phyloP scores from a whole-genome alignment of 1,284 basidiomycete genomes.

The Ustilago cynodontis region DNA sequence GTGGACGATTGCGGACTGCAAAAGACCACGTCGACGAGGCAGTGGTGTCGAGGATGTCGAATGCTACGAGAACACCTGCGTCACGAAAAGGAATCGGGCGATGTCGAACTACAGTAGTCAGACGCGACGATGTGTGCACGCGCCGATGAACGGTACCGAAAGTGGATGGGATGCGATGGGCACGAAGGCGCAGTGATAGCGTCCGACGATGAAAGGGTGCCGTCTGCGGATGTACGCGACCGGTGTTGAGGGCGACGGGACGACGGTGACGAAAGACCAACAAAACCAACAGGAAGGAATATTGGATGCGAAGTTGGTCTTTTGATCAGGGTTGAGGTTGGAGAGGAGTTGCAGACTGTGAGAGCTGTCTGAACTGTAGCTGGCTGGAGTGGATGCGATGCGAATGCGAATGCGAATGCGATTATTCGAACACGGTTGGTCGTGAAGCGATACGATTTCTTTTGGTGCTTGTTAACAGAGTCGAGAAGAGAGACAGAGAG shows the following conservation, averaged over 20 bases:
- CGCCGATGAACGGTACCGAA: conserved; percentile 19
- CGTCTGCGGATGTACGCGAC: conserved; percentile 3
- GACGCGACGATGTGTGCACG: conserved; percentile 25
- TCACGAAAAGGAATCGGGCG: not conserved
- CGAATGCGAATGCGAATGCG: no score
- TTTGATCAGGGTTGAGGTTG: conserved; percentile 27
- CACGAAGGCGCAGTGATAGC: conserved; percentile 1
- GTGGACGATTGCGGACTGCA: not conserved
- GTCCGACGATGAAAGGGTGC: not conserved
- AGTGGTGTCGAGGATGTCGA: not conserved
- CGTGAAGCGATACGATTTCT: conserved; percentile 1
- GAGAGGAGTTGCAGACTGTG: conserved; percentile 4
- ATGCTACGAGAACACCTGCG: not conserved
- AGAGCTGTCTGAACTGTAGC: not conserved
- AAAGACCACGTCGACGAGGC: conserved; percentile 16
- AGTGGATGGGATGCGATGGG: not conserved
- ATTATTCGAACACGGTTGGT: conserved; percentile 20
- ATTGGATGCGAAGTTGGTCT: conserved; percentile 10
- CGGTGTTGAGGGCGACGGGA: conserved; percentile 12
- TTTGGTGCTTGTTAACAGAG: not conserved
- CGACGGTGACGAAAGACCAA: conserved; percentile 21
- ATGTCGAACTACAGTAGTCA: not conserved
- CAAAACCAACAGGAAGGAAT: conserved; percentile 22
- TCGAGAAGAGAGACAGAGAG: conserved; percentile 3
- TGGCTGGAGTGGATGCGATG: not conserved